These are phyloP conservation scores for Hordeum marinum DNA, from an alignment of 176 grass and related monocot species.

Conservation along the genomic window DNA sequence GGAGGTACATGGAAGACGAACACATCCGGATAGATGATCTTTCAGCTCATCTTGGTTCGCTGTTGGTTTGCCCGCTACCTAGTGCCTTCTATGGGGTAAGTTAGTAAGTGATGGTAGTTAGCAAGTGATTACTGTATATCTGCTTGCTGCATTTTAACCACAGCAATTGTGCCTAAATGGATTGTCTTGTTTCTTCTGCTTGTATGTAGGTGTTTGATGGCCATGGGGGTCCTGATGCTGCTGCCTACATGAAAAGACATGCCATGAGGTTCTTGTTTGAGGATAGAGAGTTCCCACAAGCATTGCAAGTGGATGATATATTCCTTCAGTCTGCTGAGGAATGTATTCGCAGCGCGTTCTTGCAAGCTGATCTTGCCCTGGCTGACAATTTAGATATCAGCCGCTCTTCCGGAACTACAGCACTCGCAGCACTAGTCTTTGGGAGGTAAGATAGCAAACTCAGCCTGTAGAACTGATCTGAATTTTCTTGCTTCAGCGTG, in stretches of 20 bases:
- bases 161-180: neutral
- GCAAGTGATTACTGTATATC: constrained; percentile 3
- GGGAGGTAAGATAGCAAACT: constrained; percentile 41
- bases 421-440: constrained; percentile 65
- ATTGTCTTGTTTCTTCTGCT: neutral
- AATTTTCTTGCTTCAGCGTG: neutral
- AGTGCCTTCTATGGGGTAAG: constrained; percentile 92
- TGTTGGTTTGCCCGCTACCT: constrained; percentile 66
- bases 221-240: constrained; percentile 79
- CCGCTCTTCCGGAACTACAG: constrained; percentile 78
- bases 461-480: neutral
- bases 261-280: constrained; percentile 80
- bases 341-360: constrained; percentile 50
- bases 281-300: constrained; percentile 65
- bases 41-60: constrained; percentile 58
- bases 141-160: neutral
- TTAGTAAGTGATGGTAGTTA: constrained; percentile 25
- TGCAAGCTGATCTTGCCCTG: constrained; percentile 70
- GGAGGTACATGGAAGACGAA: constrained; percentile 95
- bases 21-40: constrained; percentile 95
- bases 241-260: constrained; percentile 89
- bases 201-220: constrained; percentile 84
- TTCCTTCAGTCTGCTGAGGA: constrained; percentile 58
- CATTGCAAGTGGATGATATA: constrained; percentile 38
- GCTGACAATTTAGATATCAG: constrained; percentile 56